Conservation (phyloP, 805 yeast species). For the Kuraishia molischiana region DNA sequence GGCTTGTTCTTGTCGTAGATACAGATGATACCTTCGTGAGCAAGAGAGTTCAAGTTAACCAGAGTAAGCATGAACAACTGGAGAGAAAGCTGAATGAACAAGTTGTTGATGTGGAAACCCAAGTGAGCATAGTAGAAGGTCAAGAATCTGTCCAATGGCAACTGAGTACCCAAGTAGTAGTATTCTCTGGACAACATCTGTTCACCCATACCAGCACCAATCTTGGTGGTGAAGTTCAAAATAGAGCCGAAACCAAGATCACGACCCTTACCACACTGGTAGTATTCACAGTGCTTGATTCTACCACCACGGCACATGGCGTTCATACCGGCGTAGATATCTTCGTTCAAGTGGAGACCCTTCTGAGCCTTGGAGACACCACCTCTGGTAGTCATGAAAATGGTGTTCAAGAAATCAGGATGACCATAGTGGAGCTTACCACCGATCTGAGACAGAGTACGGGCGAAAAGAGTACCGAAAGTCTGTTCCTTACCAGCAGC, state of each 20-base stretch:
- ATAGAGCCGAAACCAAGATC: constrained; percentile 84
- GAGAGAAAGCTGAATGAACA: constrained; percentile 67
- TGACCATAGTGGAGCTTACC: constrained; percentile 85
- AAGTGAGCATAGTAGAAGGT: constrained; percentile 82
- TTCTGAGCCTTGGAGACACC: constrained; percentile 84
- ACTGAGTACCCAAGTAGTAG: constrained; percentile 70
- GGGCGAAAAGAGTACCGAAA: constrained; percentile 75
- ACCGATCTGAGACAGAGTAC: constrained; percentile 78
- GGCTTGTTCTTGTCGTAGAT: constrained; percentile 56
- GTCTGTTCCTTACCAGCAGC: constrained; percentile 91
- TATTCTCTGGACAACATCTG: constrained; percentile 81
- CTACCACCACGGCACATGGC: constrained; percentile 79
- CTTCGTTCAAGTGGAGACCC: constrained; percentile 80
- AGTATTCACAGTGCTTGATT: constrained; percentile 79
- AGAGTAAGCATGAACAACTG: constrained; percentile 63
- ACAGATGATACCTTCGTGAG: constrained; percentile 65
- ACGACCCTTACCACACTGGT: constrained; percentile 88
- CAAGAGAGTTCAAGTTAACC: constrained; percentile 62
- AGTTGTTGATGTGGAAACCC: constrained; percentile 77
- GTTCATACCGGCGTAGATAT: constrained; percentile 84
- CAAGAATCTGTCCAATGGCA: constrained; percentile 72
- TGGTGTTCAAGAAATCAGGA: constrained; percentile 73
- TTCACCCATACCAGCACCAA: constrained; percentile 93
- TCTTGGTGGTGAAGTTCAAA: constrained; percentile 76
- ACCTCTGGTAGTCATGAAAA: constrained; percentile 78